A percentile compares a stretch with the other conserved stretches of the same genome.
Evolutionary conservation across 306 rosid species (phyloP).

Genomic region (Arachis hypogaea): DNA sequence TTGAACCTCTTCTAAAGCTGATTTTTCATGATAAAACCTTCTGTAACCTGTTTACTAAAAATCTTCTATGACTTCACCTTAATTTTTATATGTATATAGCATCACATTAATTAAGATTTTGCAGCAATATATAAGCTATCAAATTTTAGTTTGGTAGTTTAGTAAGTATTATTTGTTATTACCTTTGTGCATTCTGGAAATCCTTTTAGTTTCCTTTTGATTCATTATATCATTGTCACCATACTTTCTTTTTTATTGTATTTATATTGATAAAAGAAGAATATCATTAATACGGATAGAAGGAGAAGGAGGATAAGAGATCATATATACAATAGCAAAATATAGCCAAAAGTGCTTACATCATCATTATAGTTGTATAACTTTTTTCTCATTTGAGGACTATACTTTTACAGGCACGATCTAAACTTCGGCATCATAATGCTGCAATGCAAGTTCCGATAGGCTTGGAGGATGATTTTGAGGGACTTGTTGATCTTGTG

Average conservation of each 20-base stretch:
- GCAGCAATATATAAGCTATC: conserved; percentile 1
- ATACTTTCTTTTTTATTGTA: no score
- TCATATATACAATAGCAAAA: no score
- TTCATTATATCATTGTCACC: neutral
- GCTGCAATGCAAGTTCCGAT: conserved; percentile 97
- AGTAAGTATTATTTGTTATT: conserved; percentile 21
- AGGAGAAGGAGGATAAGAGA: no score
- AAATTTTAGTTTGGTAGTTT: conserved; percentile 16
- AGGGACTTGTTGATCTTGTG: conserved; percentile 95
- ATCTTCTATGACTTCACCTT: neutral
- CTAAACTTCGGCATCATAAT: conserved; percentile 95
- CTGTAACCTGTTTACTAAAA: neutral
- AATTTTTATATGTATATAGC: neutral
- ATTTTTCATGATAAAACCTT: conserved; percentile 1
- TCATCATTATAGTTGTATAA: neutral
- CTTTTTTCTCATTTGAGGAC: conserved; percentile 5
- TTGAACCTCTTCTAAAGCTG: conserved; percentile 10
- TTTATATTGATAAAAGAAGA: no score
- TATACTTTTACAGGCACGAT: conserved; percentile 69
- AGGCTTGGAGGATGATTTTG: conserved; percentile 91
- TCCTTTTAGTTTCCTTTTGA: conserved; percentile 13
- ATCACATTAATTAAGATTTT: conserved; percentile 2
- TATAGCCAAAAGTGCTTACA: no score
- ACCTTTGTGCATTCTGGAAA: neutral
- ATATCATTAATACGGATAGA: no score